These are phyloP conservation scores for Gnomoniopsis sp. DNA, from an alignment of 2,329 filamentous ascomycete species.

Conservation along the genomic window DNA sequence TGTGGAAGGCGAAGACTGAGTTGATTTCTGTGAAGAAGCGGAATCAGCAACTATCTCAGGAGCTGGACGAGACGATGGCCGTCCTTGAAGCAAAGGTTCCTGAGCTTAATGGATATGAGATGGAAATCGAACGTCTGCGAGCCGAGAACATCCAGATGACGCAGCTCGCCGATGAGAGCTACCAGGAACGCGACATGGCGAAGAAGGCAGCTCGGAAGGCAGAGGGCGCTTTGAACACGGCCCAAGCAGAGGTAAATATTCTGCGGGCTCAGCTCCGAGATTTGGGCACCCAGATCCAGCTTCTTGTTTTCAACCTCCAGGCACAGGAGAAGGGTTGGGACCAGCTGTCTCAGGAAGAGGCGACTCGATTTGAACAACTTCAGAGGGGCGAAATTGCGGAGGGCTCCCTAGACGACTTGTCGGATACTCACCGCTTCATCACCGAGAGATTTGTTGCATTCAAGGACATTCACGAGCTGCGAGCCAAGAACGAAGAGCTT, in stretches of 20 bases:
- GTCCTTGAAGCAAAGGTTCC: conserved; percentile 83
- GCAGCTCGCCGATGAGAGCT: conserved; percentile 75
- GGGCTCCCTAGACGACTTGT: conserved; percentile 68
- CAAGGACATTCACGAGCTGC: conserved; percentile 78
- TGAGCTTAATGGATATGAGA: conserved; percentile 80
- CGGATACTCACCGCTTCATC: conserved; percentile 84
- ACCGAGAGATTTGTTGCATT: conserved; percentile 87
- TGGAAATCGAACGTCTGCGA: conserved; percentile 76
- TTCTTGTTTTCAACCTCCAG: conserved; percentile 83
- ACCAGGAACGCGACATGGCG: conserved; percentile 74
- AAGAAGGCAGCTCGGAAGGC: conserved; percentile 76
- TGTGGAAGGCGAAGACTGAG: conserved; percentile 67
- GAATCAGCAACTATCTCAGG: conserved; percentile 68
- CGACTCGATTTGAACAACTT: conserved; percentile 71
- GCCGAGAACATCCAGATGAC: conserved; percentile 83
- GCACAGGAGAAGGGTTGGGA: conserved; percentile 76
- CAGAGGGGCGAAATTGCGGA: conserved; percentile 73
- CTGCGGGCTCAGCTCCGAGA: conserved; percentile 85
- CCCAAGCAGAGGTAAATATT: conserved; percentile 69
- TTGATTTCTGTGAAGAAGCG: conserved; percentile 71
- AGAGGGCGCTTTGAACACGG: conserved; percentile 64
- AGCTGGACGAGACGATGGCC: conserved; percentile 81
- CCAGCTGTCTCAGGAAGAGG: conserved; percentile 68
- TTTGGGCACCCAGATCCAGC: conserved; percentile 83
- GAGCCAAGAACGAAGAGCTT: conserved; percentile 83